Evolutionary conservation across 306 rosid genomes (phyloP).

Genomic region (Begonia masoniana): DNA sequence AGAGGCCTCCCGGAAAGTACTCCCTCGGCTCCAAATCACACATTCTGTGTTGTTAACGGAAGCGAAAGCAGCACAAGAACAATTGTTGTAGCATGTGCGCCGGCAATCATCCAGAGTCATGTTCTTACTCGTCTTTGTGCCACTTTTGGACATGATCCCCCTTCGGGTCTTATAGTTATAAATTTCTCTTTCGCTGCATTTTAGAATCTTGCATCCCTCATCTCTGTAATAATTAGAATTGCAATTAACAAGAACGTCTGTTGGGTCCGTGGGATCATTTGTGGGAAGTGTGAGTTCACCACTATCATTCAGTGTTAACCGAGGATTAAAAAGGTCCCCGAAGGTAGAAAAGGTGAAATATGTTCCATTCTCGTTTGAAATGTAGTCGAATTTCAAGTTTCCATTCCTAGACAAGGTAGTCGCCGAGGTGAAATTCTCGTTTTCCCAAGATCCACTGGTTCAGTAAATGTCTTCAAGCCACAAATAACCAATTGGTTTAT

Average conservation of each 20-base stretch:
- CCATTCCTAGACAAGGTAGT: too few species aligned
- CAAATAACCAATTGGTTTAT: slow-evolving; percentile 15
- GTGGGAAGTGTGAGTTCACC: too few species aligned
- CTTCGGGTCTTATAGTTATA: too few species aligned
- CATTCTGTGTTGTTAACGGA: slow-evolving; percentile 7
- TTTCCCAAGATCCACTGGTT: slow-evolving; percentile 15
- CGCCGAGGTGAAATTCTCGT: slow-evolving; percentile 3
- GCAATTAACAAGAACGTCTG: too few species aligned
- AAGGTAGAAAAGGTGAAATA: slow-evolving; percentile 8
- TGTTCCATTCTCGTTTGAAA: slow-evolving; percentile 15
- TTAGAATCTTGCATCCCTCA: too few species aligned
- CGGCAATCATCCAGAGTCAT: neutral
- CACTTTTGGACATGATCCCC: neutral
- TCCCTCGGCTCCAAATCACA: slow-evolving; percentile 9
- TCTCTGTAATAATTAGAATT: too few species aligned
- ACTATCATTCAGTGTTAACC: too few species aligned
- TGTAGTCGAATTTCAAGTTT: slow-evolving; percentile 4
- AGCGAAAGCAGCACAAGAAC: slow-evolving; percentile 12
- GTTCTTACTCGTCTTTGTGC: neutral
- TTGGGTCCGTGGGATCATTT: too few species aligned
- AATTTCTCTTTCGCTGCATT: too few species aligned
- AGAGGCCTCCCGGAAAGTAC: neutral
- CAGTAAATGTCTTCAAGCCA: slow-evolving; percentile 6
- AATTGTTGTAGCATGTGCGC: neutral
- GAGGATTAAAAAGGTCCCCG: too few species aligned